Conservation (phyloP, 768 basidiomycete genomes). For the Mycena chlorophos region DNA sequence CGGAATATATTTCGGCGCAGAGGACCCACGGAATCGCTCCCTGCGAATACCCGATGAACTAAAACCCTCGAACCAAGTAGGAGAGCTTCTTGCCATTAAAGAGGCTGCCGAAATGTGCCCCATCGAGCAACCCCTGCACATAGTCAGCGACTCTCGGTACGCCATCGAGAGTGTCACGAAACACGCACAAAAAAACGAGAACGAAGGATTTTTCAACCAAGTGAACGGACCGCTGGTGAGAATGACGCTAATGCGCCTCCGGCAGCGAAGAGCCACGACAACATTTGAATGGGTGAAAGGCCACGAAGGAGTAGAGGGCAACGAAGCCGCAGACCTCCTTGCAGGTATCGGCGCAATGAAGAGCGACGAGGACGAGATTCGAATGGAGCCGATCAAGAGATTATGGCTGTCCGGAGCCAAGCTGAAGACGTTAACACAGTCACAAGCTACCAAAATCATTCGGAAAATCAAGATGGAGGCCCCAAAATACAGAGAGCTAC, state of each 20-base stretch:
- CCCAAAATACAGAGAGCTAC: background rate
- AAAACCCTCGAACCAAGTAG: slow-evolving; percentile 25
- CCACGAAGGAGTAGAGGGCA: slow-evolving; percentile 20
- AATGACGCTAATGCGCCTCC: slow-evolving; percentile 9
- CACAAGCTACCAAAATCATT: background rate
- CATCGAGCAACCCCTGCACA: slow-evolving; percentile 6
- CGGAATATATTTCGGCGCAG: slow-evolving; percentile 20
- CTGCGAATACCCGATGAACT: slow-evolving; percentile 10
- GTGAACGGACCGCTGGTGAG: slow-evolving; percentile 20
- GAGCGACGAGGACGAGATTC: background rate
- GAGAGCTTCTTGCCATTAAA: slow-evolving; percentile 20
- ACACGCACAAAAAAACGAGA: slow-evolving; percentile 24
- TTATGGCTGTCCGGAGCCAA: background rate
- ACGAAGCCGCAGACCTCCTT: slow-evolving; percentile 16
- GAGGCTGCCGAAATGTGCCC: slow-evolving; percentile 4
- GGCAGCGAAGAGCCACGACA: slow-evolving; percentile 17
- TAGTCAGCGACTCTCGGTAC: slow-evolving; percentile 27
- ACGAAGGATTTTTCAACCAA: slow-evolving; percentile 26
- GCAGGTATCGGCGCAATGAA: background rate
- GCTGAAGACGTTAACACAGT: background rate
- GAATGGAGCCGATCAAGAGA: background rate
- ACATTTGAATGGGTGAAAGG: slow-evolving; percentile 30
- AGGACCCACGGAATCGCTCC: slow-evolving; percentile 19
- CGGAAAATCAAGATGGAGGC: background rate
- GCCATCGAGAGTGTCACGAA: slow-evolving; percentile 24